phyloP scores from a whole-genome alignment of 2,329 filamentous ascomycete genomes.

The Penicillium sp. region DNA sequence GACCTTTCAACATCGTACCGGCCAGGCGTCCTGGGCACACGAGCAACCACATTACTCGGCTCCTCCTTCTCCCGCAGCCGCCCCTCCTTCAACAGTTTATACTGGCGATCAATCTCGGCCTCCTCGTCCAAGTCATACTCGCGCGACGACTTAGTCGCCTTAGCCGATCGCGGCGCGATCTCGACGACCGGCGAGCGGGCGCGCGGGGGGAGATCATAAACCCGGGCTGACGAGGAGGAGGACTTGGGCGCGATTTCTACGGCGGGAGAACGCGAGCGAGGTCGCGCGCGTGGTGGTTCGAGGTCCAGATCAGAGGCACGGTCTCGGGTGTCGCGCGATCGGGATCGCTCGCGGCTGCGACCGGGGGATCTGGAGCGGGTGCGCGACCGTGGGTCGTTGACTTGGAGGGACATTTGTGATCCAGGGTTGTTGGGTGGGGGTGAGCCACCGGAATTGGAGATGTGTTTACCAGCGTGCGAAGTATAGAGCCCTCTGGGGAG shows the following conservation, averaged over 20 bases:
- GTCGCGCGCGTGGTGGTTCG: slow-evolving; percentile 21
- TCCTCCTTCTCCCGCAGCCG: slow-evolving; percentile 9
- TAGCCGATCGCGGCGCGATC: slow-evolving; percentile 13
- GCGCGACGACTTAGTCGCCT: background rate
- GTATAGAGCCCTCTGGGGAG: slow-evolving; percentile 2
- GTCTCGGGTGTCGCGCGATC: slow-evolving; percentile 41
- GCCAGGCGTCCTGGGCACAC: slow-evolving; percentile 21
- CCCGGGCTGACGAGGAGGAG: background rate
- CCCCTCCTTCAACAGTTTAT: slow-evolving; percentile 21
- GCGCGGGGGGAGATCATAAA: slow-evolving; percentile 21
- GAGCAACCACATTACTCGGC: slow-evolving; percentile 7
- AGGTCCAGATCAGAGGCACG: slow-evolving; percentile 31
- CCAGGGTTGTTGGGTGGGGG: slow-evolving; percentile 13
- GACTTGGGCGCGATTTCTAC: slow-evolving; percentile 1
- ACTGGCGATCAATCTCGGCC: slow-evolving; percentile 25
- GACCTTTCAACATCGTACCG: slow-evolving; percentile 26
- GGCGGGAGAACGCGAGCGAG: slow-evolving; percentile 24
- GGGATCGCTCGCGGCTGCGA: slow-evolving; percentile 43
- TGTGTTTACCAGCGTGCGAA: slow-evolving; percentile 16
- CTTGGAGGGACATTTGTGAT: slow-evolving; percentile 40
- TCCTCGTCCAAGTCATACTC: slow-evolving; percentile 21
- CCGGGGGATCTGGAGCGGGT: slow-evolving; percentile 50
- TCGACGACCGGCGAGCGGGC: slow-evolving; percentile 29
- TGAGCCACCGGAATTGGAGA: slow-evolving; percentile 12
- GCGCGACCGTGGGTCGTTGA: slow-evolving; percentile 45